These are phyloP conservation scores for Aspergillus nomiae DNA, from an alignment of 2,329 filamentous ascomycete species.

Conservation along the genomic window DNA sequence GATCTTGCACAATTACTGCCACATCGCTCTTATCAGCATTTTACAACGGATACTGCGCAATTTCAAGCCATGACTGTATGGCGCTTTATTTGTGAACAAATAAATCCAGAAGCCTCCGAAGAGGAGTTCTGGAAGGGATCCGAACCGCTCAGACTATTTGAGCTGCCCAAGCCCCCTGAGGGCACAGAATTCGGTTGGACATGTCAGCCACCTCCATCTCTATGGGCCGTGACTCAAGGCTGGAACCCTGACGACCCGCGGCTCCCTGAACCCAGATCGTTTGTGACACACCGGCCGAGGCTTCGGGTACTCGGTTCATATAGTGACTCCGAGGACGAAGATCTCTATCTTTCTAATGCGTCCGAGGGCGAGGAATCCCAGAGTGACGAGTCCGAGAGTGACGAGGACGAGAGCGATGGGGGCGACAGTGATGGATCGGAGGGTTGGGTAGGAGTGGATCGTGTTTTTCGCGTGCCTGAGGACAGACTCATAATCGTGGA, in stretches of 20 bases:
- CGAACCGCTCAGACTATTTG: too few relatives aligned
- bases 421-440: rapidly evolving
- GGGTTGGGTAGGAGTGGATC: rapidly evolving
- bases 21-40: background rate
- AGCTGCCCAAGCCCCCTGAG: background rate
- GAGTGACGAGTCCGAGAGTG: background rate
- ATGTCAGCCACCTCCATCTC: background rate
- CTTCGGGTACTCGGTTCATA: too few relatives aligned
- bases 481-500: background rate
- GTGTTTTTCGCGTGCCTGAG: background rate
- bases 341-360: too few relatives aligned
- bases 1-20: background rate
- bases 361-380: too few relatives aligned
- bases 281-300: too few relatives aligned
- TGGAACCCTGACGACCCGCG: background rate
- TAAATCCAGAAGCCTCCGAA: background rate
- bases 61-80: background rate
- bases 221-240: background rate
- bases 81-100: background rate
- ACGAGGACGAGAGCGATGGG: background rate
- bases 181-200: background rate
- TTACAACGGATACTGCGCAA: background rate
- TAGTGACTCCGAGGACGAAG: too few relatives aligned
- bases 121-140: too few relatives aligned
- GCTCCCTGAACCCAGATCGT: background rate